Evolutionary conservation across 495 filamentous ascomycete genomes (phyloP), one percentile per base, ranked within the genome.

Genomic region (Penicillium desertorum): DNA sequence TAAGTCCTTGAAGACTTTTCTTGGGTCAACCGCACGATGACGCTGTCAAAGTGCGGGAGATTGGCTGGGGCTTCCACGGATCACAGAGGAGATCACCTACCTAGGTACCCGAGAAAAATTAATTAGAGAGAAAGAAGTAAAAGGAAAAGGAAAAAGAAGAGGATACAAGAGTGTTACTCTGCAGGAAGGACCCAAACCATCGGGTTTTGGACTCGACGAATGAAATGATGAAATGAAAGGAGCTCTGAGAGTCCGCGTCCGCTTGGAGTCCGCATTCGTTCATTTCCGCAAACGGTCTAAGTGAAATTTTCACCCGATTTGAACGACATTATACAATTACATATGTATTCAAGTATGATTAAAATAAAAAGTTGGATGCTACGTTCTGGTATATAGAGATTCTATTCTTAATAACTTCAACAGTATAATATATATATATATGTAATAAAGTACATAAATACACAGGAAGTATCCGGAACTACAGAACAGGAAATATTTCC

Each of bases 41-140:
- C 67, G 69, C 69, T 67, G 69, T 71, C 69, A 70, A 65, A 68
- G 53, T 63, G 71, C 71, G 71, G 71, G 70, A 74, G 71, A 74
- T 74, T 68, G 46, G 58, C 68, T 70, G 62, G 59, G 54, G 30
- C 30, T 70, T 64, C 71, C 71, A 73, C 70, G 71, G 71, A 64
- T 73, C 68, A 51, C 14, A 16, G 3, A n/a, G 34, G 34, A 7
- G 10, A 34, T 34, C 10, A 12, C 30, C 4, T 32, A 11, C 1
- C 16, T 36, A 16, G 39, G 8, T 39, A 51, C 32, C 48, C 14
- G 14, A 16, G 5, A 8, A 29, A 29, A 29, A 29, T 25, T 25
- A 25, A 25, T 25, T 25, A 25, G 23, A 25, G 23, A 25, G 23
- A 25, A 5, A 23, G 58, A 51, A 50, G 34, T 56, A 29, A 29